Conservation (phyloP, 1,139 yeast genomes). For the Meyerozyma elateridarum region DNA sequence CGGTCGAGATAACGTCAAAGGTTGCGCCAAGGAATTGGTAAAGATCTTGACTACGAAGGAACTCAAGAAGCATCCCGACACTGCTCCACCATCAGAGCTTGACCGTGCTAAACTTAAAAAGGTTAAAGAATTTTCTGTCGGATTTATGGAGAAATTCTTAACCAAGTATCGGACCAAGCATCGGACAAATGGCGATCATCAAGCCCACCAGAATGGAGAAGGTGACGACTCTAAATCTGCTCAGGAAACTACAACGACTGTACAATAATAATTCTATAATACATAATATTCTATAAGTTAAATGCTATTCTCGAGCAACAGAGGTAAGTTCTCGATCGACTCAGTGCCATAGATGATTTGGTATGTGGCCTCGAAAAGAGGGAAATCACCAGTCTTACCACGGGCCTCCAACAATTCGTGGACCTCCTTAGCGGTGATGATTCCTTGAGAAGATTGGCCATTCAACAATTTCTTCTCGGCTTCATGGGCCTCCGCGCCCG, state of each 20-base stretch:
- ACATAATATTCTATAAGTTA: constrained; percentile 1
- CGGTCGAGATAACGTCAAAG: constrained; percentile 70
- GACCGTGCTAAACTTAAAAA: constrained; percentile 63
- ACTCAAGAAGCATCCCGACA: constrained; percentile 36
- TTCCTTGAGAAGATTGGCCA: constrained; percentile 50
- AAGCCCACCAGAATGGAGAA: constrained; percentile 7
- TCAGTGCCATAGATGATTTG: constrained; percentile 41
- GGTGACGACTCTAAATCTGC: constrained; percentile 3
- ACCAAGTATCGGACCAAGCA: constrained; percentile 45
- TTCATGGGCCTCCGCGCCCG: constrained; percentile 38
- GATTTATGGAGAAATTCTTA: constrained; percentile 73
- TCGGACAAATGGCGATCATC: constrained; percentile 18
- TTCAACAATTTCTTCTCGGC: constrained; percentile 44
- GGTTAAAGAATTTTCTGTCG: constrained; percentile 56
- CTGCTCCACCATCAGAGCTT: constrained; percentile 51
- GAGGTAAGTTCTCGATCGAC: constrained; percentile 40
- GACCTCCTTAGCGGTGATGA: constrained; percentile 45
- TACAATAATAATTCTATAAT: neutral
- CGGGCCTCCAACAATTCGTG: constrained; percentile 40
- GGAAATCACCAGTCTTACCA: constrained; percentile 32
- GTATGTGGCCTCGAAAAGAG: constrained; percentile 46
- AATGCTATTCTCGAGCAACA: constrained; percentile 24
- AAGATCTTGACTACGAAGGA: constrained; percentile 63
- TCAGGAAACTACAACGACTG: neutral
- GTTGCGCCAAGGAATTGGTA: constrained; percentile 75